phyloP scores from a whole-genome alignment of 2,329 filamentous ascomycete species.

The Uncinocarpus reesii region DNA sequence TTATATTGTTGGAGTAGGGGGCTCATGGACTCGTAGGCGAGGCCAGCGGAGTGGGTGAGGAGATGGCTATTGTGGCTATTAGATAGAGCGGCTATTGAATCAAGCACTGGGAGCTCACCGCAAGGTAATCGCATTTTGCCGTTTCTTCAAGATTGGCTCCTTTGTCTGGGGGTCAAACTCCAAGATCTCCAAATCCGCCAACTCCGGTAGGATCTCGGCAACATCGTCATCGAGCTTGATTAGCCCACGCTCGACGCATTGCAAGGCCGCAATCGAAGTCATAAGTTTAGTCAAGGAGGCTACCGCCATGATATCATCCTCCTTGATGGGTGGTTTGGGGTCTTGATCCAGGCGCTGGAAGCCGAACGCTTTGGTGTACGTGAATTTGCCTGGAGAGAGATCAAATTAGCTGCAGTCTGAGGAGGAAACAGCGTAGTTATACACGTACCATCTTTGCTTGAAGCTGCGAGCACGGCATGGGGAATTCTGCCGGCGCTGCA shows the following conservation, averaged over 20 bases:
- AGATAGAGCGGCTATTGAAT: too few species aligned
- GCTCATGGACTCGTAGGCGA: constrained; percentile 7
- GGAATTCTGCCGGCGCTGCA: constrained; percentile 7
- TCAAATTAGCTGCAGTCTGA: not conserved
- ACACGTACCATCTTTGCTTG: constrained; percentile 8
- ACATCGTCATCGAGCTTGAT: constrained; percentile 15
- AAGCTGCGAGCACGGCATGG: constrained; percentile 4
- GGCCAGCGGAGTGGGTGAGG: constrained; percentile 13
- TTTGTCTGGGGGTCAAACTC: constrained; percentile 3
- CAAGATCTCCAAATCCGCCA: constrained; percentile 10
- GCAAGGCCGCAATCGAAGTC: constrained; percentile 11
- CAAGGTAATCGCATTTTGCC: constrained; percentile 5
- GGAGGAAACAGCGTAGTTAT: too few species aligned
- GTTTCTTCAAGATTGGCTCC: constrained; percentile 1
- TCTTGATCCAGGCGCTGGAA: constrained; percentile 1
- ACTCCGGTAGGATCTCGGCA: constrained; percentile 10
- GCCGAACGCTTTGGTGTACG: constrained; percentile 6
- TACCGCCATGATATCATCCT: constrained; percentile 18
- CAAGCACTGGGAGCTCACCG: not conserved
- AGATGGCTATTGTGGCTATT: constrained; percentile 8
- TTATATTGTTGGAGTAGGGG: constrained; percentile 5
- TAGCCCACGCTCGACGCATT: constrained; percentile 14
- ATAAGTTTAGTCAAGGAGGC: constrained; percentile 18
- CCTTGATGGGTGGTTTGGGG: not conserved
- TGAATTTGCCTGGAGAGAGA: not conserved